Evolutionary conservation across 805 yeast genomes (phyloP).

Genomic region (Spathaspora hagerdaliae): DNA sequence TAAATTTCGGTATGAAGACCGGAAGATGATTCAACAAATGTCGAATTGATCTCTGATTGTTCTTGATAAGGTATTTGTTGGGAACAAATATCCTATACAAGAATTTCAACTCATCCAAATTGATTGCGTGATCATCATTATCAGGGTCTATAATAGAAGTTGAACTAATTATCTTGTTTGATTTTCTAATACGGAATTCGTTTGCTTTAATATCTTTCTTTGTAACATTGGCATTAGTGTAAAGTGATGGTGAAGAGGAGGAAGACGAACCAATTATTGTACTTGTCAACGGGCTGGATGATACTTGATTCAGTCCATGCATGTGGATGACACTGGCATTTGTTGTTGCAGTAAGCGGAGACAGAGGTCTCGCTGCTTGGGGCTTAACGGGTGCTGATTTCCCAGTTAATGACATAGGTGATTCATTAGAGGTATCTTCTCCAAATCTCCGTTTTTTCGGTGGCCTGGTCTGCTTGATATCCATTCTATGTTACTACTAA

Average conservation of each 20-base stretch:
- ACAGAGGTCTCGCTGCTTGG: not conserved
- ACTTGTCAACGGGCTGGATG: not conserved
- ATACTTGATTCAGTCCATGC: not conserved
- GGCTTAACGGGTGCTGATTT: not conserved
- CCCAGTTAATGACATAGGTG: not conserved
- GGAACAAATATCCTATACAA: slow-evolving; percentile 34
- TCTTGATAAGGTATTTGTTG: slow-evolving; percentile 24
- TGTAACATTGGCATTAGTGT: not conserved
- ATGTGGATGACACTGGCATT: not conserved
- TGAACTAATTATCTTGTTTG: not conserved
- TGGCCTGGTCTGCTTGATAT: no score
- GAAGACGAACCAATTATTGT: not conserved
- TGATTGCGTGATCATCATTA: slow-evolving; percentile 14
- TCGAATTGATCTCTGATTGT: slow-evolving; percentile 21
- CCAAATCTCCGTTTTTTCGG: not conserved
- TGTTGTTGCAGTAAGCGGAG: slow-evolving; percentile 2
- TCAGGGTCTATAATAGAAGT: not conserved
- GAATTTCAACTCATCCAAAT: slow-evolving; percentile 29
- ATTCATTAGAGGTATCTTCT: not conserved
- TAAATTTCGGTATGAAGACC: slow-evolving; percentile 16
- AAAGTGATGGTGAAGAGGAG: not conserved
- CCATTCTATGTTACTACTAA: no score
- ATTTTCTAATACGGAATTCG: not conserved
- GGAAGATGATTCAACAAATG: slow-evolving; percentile 29
- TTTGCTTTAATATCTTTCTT: slow-evolving; percentile 1